Conservation (phyloP, 2,329 filamentous ascomycete genomes). For the Xylariomycetidae sp. region DNA sequence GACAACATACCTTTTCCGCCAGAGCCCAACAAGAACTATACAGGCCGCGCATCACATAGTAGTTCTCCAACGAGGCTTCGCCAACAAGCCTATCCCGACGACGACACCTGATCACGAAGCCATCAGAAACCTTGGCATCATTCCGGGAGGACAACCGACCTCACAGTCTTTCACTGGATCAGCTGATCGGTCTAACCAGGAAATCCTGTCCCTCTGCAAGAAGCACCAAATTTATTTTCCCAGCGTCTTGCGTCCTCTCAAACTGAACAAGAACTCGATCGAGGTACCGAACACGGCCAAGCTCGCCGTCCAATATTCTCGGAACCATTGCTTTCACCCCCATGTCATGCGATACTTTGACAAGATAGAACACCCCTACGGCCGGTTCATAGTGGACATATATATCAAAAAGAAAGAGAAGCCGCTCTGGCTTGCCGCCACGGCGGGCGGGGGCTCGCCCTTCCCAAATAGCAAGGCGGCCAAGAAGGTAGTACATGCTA, state of each 20-base stretch:
- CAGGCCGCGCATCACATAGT: too few species aligned
- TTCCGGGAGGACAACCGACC: too few species aligned
- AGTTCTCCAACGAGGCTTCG: too few species aligned
- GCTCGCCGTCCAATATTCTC: constrained; percentile 7
- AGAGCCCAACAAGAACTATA: too few species aligned
- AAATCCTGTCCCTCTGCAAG: constrained; percentile 24
- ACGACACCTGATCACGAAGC: too few species aligned
- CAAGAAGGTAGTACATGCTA: constrained; percentile 17
- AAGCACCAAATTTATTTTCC: constrained; percentile 37
- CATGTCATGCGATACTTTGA: constrained; percentile 28
- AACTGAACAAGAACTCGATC: constrained; percentile 5
- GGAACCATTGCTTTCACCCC: constrained; percentile 25
- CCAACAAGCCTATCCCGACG: too few species aligned
- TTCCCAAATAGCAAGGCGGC: constrained; percentile 14
- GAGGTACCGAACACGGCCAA: constrained; percentile 16
- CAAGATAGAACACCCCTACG: constrained; percentile 19
- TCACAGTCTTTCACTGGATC: too few species aligned
- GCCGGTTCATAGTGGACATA: constrained; percentile 21
- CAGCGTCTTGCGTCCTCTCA: constrained; percentile 3
- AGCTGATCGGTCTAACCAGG: too few species aligned
- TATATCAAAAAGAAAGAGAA: constrained; percentile 23
- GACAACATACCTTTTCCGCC: too few species aligned
- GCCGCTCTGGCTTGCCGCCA: constrained; percentile 20
- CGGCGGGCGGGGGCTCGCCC: neutral
- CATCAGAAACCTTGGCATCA: too few species aligned